phyloP scores from a whole-genome alignment of 2,329 filamentous ascomycete genomes.

The Cercospora zeina region DNA sequence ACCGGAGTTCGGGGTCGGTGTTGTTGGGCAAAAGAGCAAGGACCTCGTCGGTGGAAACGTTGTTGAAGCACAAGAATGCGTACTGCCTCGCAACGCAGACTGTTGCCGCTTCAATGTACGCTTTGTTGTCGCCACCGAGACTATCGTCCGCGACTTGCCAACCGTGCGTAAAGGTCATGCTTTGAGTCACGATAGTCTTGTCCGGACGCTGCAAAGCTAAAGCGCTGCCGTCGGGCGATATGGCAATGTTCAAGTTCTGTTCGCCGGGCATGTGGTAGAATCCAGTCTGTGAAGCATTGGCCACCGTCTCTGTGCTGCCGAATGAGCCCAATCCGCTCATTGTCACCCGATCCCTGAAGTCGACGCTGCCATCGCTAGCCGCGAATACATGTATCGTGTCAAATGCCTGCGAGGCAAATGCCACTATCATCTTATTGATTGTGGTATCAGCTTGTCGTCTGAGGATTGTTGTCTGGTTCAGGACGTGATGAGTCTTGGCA shows the following conservation, averaged over 20 bases:
- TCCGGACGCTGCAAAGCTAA: slow-evolving; percentile 49
- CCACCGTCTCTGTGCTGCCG: slow-evolving; percentile 64
- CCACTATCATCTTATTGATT: slow-evolving; percentile 69
- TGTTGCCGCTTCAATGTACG: slow-evolving; percentile 37
- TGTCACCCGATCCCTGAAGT: slow-evolving; percentile 74
- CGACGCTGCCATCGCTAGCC: slow-evolving; percentile 77
- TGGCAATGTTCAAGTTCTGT: slow-evolving; percentile 50
- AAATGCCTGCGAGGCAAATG: slow-evolving; percentile 66
- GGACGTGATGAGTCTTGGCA: slow-evolving; percentile 23
- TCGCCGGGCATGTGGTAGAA: slow-evolving; percentile 69
- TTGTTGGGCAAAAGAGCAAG: slow-evolving; percentile 46
- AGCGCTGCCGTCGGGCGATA: slow-evolving; percentile 53
- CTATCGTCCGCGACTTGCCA: slow-evolving; percentile 37
- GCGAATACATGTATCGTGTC: slow-evolving; percentile 71
- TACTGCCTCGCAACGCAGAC: slow-evolving; percentile 41
- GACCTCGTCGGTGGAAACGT: slow-evolving; percentile 53
- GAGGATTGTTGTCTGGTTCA: slow-evolving; percentile 49
- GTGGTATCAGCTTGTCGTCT: slow-evolving; percentile 67
- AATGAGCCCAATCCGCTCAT: slow-evolving; percentile 66
- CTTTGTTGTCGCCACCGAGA: slow-evolving; percentile 30
- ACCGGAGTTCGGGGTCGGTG: slow-evolving; percentile 58
- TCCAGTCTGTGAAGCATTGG: slow-evolving; percentile 72
- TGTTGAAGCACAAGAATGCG: slow-evolving; percentile 43
- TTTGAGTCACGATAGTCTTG: slow-evolving; percentile 42
- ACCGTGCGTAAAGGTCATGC: slow-evolving; percentile 34